Percentiles rank a stretch among this genome's conserved stretches.
Conservation (phyloP, 2,329 filamentous ascomycete species). For the Pyricularia sp. region DNA sequence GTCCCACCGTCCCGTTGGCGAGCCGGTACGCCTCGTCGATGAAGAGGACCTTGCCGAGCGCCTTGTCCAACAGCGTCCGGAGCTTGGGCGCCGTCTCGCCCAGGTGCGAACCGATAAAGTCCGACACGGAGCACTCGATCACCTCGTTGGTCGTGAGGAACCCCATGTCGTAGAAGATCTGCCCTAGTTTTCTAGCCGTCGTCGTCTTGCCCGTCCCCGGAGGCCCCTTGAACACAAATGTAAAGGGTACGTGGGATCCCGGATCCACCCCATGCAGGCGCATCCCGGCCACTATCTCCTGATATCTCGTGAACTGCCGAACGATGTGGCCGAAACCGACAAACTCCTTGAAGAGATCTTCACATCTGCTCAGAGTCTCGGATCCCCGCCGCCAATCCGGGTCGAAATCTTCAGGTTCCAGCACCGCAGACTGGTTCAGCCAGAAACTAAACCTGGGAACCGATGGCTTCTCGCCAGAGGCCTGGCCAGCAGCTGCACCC, state of each 20-base stretch:
- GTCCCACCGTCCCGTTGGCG: neutral
- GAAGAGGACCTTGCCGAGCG: conserved; percentile 53
- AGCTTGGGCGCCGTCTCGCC: conserved; percentile 60
- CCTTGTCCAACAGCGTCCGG: conserved; percentile 42
- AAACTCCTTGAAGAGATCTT: conserved; percentile 6
- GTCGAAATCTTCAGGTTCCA: conserved; percentile 12
- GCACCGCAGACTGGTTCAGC: neutral
- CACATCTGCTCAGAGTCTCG: conserved; percentile 2
- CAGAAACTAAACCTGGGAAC: neutral
- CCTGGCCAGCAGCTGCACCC: neutral
- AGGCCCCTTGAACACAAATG: conserved; percentile 43
- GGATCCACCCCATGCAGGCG: conserved; percentile 26
- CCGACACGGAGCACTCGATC: conserved; percentile 46
- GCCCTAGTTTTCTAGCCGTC: conserved; percentile 57
- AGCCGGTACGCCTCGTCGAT: conserved; percentile 44
- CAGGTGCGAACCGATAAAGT: conserved; percentile 54
- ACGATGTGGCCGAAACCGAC: conserved; percentile 7
- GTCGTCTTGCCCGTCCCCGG: conserved; percentile 58
- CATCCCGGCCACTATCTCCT: conserved; percentile 7
- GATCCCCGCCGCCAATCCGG: conserved; percentile 6
- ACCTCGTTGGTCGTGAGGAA: conserved; percentile 48
- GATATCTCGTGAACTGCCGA: conserved; percentile 7
- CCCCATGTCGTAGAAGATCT: conserved; percentile 64
- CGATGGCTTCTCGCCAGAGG: neutral
- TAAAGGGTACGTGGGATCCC: conserved; percentile 35